Conservation (phyloP, 352 stramenopile genomes). For the Thraustochytrium striatum region DNA sequence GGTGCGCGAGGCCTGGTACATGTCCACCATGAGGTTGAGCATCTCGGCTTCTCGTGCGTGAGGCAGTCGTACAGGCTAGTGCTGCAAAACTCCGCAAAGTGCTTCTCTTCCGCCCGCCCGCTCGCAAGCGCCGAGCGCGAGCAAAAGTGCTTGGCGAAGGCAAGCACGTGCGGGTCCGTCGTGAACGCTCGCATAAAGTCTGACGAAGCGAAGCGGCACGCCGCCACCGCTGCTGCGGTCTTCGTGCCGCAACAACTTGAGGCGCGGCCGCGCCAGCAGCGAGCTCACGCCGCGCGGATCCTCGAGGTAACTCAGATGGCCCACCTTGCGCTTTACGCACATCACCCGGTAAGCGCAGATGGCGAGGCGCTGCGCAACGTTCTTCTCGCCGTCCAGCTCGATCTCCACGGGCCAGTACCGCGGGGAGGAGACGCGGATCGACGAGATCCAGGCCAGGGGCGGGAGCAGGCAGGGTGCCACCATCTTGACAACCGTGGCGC, state of each 20-base stretch:
- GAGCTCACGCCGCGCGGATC: constrained; percentile 40
- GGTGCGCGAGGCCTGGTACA: constrained; percentile 7
- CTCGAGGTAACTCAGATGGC: constrained; percentile 45
- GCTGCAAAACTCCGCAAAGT: constrained; percentile 43
- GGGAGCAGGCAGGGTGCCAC: constrained; percentile 31
- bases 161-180: constrained; percentile 40
- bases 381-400: constrained; percentile 20
- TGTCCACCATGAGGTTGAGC: constrained; percentile 36
- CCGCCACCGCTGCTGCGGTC: neutral
- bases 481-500: constrained; percentile 17
- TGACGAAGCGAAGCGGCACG: neutral
- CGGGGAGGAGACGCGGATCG: neutral
- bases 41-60: constrained; percentile 45
- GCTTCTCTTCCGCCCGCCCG: neutral
- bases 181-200: constrained; percentile 43
- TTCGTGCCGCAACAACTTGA: constrained; percentile 36
- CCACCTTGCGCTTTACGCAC: constrained; percentile 49
- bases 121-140: neutral
- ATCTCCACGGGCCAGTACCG: constrained; percentile 46
- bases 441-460: constrained; percentile 41
- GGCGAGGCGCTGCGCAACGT: constrained; percentile 20
- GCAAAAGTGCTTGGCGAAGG: constrained; percentile 49
- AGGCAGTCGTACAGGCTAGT: constrained; percentile 41
- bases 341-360: constrained; percentile 41
- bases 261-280: constrained; percentile 14